These are phyloP conservation scores for Lentinula edodes DNA, from an alignment of 768 basidiomycete genomes.

Conservation along the genomic window DNA sequence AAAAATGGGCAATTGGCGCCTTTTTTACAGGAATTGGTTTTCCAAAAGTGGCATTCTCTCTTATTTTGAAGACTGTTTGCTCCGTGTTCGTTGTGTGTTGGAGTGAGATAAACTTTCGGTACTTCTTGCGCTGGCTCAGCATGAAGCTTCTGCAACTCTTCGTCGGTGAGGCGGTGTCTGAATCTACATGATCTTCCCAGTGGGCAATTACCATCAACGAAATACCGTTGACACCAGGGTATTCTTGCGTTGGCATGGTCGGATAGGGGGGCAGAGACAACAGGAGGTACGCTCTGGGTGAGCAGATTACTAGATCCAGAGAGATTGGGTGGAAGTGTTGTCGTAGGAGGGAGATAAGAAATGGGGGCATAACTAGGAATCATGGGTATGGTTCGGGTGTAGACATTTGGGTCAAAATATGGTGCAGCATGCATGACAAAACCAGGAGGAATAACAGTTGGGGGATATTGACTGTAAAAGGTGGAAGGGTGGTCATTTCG, in stretches of 20 bases:
- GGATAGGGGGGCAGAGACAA: not conserved
- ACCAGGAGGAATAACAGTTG: not conserved
- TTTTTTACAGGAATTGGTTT: not conserved
- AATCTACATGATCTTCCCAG: slow-evolving; percentile 3
- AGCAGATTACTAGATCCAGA: not conserved
- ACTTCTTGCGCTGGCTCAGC: not conserved
- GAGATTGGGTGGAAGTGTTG: not conserved
- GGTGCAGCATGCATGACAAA: not conserved
- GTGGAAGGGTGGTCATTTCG: not conserved
- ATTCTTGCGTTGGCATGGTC: not conserved
- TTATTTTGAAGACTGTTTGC: not conserved
- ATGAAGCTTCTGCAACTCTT: not conserved
- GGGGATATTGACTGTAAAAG: too few relatives aligned
- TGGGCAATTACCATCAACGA: not conserved
- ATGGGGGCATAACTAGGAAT: not conserved
- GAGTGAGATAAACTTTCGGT: not conserved
- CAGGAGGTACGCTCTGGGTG: not conserved
- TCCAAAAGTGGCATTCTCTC: not conserved
- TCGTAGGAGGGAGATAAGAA: not conserved
- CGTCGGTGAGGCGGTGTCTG: not conserved
- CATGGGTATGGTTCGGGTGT: not conserved
- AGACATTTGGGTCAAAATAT: not conserved
- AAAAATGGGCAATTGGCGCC: not conserved
- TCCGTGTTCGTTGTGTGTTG: not conserved
- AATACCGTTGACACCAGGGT: slow-evolving; percentile 2